Base-by-base conservation (phyloP, 2,329 filamentous ascomycete species). In the Cordyceps farinosa region DNA sequence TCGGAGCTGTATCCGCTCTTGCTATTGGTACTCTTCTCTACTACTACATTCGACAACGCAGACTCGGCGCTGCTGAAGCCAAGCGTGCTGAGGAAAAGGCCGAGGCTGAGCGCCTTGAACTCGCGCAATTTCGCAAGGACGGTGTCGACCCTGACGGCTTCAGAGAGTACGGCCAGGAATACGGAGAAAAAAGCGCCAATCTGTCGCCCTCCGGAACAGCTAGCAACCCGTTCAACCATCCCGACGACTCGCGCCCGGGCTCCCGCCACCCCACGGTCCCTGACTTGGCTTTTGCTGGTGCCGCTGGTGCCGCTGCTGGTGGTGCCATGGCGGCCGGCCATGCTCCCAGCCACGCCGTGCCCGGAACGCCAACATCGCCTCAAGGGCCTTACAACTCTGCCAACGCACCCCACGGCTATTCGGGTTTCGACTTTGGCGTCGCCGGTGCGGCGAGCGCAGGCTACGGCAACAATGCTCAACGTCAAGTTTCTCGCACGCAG, bases 11-110 rank as follows among this genome's bases (percentile, higher is more conserved):
- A 0, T 82, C 72, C 7, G 79, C 76, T 30, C 65, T 80, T 6
- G 68, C 82, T 0, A 32, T 82, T 17, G 74, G 70, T 34, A 73
- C 75, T 0, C 74, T 80, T 7, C 70, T 80, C 27, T 81, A 83
- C 70, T 84, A 82, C 76, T 86, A 82, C 74, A 75, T 85, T 69
- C 78, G 78, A 48, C 83, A 87, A 71, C 80, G 85, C 44, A 78
- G 80, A 48, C 75, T 74, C 0, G 86, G 86, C 13, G 77, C 77
- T 27, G 70, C 69, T 29, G 85, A 88, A 70, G 83, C 84, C 44
- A 75, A 76, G 44, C 63, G 76, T 9, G 81, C 80, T 17, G 77
- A 76, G 40, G 74, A 79, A 62, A 75, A 76, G 59, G 74, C 77
- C 36, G 76, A 81, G 55, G 71, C 77, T 9, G 83, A 86, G 67